These are phyloP conservation scores for Cryptosporidium sp. DNA, from an alignment of 169 alveolate species.

Conservation along the genomic window DNA sequence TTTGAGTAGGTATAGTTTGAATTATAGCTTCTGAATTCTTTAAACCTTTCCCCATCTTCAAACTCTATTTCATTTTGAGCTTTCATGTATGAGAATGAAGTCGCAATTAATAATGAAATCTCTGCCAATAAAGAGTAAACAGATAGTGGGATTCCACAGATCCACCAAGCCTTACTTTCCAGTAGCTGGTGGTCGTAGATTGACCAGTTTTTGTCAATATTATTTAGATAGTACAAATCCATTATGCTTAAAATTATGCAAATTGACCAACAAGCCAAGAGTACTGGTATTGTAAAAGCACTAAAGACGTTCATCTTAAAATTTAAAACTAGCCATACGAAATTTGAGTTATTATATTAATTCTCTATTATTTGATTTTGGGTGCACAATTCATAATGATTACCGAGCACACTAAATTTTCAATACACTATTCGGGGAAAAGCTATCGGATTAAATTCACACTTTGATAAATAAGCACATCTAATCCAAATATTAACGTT, in stretches of 20 bases:
- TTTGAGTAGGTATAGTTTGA: slow-evolving; percentile 6
- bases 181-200: slow-evolving; percentile 18
- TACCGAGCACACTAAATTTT: slow-evolving; percentile 7
- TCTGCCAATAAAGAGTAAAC: slow-evolving; percentile 36
- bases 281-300: slow-evolving; percentile 12
- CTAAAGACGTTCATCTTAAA: slow-evolving; percentile 42
- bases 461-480: background rate
- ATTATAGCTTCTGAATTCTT: slow-evolving; percentile 46
- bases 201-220: slow-evolving; percentile 42
- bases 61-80: slow-evolving; percentile 9
- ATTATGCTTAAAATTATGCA: slow-evolving; percentile 49
- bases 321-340: background rate
- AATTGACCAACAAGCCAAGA: slow-evolving; percentile 17
- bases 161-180: slow-evolving; percentile 71
- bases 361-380: background rate
- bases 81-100: slow-evolving; percentile 29
- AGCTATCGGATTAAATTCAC: background rate
- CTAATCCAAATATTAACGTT: background rate
- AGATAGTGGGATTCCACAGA: slow-evolving; percentile 57
- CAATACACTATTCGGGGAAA: background rate
- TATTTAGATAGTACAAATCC: slow-evolving; percentile 40
- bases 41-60: slow-evolving; percentile 11
- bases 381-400: slow-evolving; percentile 37
- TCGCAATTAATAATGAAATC: slow-evolving; percentile 33
- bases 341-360: background rate